Percentiles rank a stretch among this genome's conserved stretches.
Conservation (phyloP, 306 rosid genomes). For the Castanea sativa region DNA sequence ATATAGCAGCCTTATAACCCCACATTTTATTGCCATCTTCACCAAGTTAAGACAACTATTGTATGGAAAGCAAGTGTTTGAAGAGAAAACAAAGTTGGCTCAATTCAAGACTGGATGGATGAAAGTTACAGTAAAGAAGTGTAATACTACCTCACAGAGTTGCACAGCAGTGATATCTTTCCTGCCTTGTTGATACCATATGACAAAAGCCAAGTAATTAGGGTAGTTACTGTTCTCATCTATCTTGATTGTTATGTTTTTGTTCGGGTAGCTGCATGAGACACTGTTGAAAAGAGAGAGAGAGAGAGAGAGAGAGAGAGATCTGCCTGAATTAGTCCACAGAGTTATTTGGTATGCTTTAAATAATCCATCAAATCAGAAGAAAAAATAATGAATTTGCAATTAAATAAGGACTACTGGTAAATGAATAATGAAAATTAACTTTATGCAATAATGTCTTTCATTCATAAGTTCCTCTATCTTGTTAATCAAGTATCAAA, state of each 20-base stretch:
- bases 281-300: conserved; percentile 50
- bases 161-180: conserved; percentile 87
- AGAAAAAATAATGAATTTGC: background rate
- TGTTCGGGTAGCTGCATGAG: conserved; percentile 79
- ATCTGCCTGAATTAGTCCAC: background rate
- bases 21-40: too few relatives aligned
- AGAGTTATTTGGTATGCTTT: background rate
- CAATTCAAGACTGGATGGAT: background rate
- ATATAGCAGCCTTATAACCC: too few relatives aligned
- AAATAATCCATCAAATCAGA: background rate
- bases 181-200: conserved; percentile 85
- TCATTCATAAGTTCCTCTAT: background rate
- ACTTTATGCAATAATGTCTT: too few relatives aligned
- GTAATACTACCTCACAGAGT: conserved; percentile 68
- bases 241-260: conserved; percentile 74
- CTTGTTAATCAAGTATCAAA: background rate
- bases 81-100: background rate
- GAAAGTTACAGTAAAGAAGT: background rate
- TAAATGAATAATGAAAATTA: too few relatives aligned
- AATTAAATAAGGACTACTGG: background rate
- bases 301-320: conserved; percentile 14
- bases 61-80: background rate
- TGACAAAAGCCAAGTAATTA: conserved; percentile 71
- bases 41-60: too few relatives aligned
- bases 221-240: conserved; percentile 72